A percentile compares a stretch with the other conserved stretches of the same genome.
These are phyloP conservation scores for Eucalyptus sideroxylon DNA, from an alignment of 345 rosid species.

Conservation along the genomic window DNA sequence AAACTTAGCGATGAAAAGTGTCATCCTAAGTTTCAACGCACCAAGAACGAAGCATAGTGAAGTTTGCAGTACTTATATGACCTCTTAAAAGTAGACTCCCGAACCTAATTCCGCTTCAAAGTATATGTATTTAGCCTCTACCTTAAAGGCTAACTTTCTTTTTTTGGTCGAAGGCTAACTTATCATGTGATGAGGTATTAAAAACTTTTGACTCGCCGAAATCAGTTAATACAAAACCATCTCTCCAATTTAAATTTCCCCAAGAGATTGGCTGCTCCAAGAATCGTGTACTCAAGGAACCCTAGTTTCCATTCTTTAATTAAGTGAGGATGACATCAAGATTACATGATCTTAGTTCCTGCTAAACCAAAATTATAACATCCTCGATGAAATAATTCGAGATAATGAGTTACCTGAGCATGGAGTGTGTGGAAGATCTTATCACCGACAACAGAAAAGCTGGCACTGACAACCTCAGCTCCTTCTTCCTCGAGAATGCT, in stretches of 20 bases:
- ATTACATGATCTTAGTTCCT: neutral
- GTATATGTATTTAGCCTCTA: neutral
- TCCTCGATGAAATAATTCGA: neutral
- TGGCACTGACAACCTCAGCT: slow-evolving; percentile 36
- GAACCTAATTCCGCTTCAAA: neutral
- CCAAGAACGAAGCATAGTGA: neutral
- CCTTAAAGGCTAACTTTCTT: neutral
- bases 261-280: neutral
- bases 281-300: neutral
- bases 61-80: neutral
- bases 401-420: slow-evolving; percentile 28
- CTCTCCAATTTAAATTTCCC: neutral
- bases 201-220: neutral
- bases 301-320: neutral
- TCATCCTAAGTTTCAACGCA: neutral
- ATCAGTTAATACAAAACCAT: neutral
- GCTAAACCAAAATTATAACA: neutral
- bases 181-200: neutral
- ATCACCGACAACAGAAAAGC: slow-evolving; percentile 19
- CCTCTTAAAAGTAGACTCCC: neutral
- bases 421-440: slow-evolving; percentile 41
- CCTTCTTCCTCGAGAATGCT: slow-evolving; percentile 44
- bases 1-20: neutral
- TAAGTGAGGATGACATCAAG: neutral
- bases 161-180: no score